Base-by-base conservation (phyloP, 176 grass and related monocot species). In the Carex cristatella region DNA sequence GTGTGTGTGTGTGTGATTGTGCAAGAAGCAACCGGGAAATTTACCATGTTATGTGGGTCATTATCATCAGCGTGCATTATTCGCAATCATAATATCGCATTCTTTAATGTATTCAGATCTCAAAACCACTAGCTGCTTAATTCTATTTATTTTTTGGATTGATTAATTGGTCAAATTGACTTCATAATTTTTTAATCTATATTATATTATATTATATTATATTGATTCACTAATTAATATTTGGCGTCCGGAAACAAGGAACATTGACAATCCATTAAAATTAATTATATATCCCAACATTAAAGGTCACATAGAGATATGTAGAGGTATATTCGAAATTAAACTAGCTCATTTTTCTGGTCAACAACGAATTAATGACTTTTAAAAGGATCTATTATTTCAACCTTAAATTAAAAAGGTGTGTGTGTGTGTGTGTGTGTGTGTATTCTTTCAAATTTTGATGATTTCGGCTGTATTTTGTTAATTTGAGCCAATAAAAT, bases 41-140 rank as follows among this genome's bases (percentile, higher is more conserved):
- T 81, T 81, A 81, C 79, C 79, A 61, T 80, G 53, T 80, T 80
- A 10, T 80, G 58, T 40, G 16, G 58, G 53, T 62, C 78, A 80
- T 37, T 60, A 80, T 80, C 58, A 80, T 11, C 28, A 80, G 35
- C 48, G 16, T 61, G 53, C 76, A 80, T 61, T 80, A 61, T 80
- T 61, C 14, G 78, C 53, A 27, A 61, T 61, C 14, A 80, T 80
- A 10, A 23, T 60, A 80, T 58, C 30, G 16, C 31, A 80, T 80
- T 38, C 0, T 13, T 61, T 61, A 42, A 62, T 81, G 79, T 8
- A 59, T 59, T 63, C 9, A 19, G 33, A 63, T 81, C 59, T 81
- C 79, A 81, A 38, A 38, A 54, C 8, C 14, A 81, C 55, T 81
- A 57, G 23, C 23, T 23, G 23, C 23, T 23, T 23, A 23, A 40